A percentile compares a stretch with the other conserved stretches of the same genome.
phyloP scores from a whole-genome alignment of 2,329 filamentous ascomycete genomes.

The Trichophaea hybrida region DNA sequence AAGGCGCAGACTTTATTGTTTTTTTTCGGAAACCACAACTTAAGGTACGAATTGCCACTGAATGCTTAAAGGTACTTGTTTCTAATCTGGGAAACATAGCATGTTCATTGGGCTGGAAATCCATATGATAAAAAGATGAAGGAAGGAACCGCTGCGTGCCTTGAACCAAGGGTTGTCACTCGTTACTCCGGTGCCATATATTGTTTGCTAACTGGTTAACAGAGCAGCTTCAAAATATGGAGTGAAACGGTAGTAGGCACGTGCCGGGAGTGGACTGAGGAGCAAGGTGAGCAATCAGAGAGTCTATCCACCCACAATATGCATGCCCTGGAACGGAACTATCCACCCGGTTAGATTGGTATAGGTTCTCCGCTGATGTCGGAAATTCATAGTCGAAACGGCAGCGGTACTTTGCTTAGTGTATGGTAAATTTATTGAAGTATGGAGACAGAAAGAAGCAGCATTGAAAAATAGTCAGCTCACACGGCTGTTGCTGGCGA shows the following conservation, averaged over 20 bases:
- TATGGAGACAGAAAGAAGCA: conserved; percentile 82
- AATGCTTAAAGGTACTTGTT: not conserved
- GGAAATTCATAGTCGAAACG: conserved; percentile 47
- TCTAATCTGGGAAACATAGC: conserved; percentile 35
- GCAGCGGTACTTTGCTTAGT: conserved; percentile 76
- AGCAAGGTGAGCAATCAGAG: conserved; percentile 39
- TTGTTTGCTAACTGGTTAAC: not conserved
- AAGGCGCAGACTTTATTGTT: conserved; percentile 72
- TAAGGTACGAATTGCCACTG: not conserved
- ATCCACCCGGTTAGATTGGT: not conserved
- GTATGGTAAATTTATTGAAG: conserved; percentile 80
- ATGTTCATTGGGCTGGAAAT: conserved; percentile 76
- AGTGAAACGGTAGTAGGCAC: conserved; percentile 66
- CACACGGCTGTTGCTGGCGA: conserved; percentile 63
- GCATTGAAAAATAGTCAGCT: conserved; percentile 69
- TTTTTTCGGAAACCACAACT: conserved; percentile 68
- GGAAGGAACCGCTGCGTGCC: conserved; percentile 55
- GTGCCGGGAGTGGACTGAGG: conserved; percentile 75
- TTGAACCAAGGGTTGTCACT: conserved; percentile 47
- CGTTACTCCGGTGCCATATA: not conserved
- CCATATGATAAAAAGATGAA: conserved; percentile 66
- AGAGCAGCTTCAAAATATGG: conserved; percentile 65
- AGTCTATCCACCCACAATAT: no score
- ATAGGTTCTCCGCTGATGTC: not conserved
- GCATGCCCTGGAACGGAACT: no score